Conservation (phyloP, 495 filamentous ascomycete genomes). For the Rhizodiscina lignyota region DNA sequence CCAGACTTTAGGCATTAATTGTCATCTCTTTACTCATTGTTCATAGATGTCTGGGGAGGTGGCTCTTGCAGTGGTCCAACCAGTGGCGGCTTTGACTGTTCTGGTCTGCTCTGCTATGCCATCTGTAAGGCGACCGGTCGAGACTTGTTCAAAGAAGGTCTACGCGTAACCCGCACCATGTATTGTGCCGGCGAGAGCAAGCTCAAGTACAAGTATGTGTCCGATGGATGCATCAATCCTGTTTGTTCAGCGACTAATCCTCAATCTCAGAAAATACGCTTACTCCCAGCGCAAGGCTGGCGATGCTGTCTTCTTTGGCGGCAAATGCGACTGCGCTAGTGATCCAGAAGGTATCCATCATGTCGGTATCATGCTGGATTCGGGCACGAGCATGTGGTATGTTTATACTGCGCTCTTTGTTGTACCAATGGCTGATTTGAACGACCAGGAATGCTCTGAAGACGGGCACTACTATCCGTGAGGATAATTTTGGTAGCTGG, state of each 20-base stretch:
- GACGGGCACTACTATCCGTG: no score
- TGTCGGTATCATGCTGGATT: slow-evolving; percentile 13
- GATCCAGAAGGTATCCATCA: slow-evolving; percentile 13
- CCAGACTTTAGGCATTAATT: no score
- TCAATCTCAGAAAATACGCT: slow-evolving; percentile 8
- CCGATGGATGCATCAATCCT: no score
- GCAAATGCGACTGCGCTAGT: slow-evolving; percentile 10
- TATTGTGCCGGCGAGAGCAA: slow-evolving; percentile 13
- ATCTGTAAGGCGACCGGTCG: slow-evolving; percentile 16
- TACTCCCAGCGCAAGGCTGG: slow-evolving; percentile 12
- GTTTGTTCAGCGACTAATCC: background rate
- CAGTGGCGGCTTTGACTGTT: slow-evolving; percentile 18
- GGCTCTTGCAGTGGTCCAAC: no score
- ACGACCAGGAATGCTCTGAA: no score
- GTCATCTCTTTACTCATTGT: no score
- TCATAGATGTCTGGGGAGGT: no score
- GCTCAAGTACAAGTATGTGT: slow-evolving; percentile 9
- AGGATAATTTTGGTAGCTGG: no score
- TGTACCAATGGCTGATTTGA: no score
- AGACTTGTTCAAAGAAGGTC: slow-evolving; percentile 12
- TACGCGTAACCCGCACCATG: slow-evolving; percentile 12
- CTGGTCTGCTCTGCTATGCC: slow-evolving; percentile 16
- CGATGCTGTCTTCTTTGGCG: slow-evolving; percentile 18
- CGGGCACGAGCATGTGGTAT: no score
- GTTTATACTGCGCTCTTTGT: no score